Base-by-base conservation (phyloP, 441 rosid species). In the Croton setiger region DNA sequence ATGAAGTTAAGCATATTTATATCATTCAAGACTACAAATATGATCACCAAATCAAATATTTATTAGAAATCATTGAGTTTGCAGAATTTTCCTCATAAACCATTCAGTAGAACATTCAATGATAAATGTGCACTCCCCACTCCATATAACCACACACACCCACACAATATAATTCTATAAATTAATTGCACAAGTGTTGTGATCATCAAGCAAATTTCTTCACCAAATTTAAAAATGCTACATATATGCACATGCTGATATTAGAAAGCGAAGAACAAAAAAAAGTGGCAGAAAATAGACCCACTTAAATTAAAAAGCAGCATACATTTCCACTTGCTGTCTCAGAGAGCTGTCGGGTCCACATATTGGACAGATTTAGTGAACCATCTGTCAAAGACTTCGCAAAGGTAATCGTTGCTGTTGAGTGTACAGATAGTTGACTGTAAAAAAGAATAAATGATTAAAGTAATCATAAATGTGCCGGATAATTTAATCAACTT, bases 331-430 rank as follows among this genome's bases (percentile, higher is more conserved):
- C 99, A 70, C 78, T 85, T 41, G 96, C 68, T 69, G 92, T 86
- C 64, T 88, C 93, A 37, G 97, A 92, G 69, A 95, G 93, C 78
- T 85, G 89, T n/a, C 96, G 96, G 37, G 95, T 90, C 97, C 98
- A 92, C 0, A 81, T 74, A 80, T 95, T 95, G 69, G 97, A 84
- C 68, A 95, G 96, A 84, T 90, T 95, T 67, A 90, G 81, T 18
- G 98, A 92, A 37, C 96, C 94, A 82, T 95, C 93, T 67, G 66
- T 80, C 76, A 90, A 78, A 74, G 99, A 92, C 86, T 89, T 88
- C 9, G 91, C 81, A 61, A 92, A 74, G 69, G 86, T 74, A 78
- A 88, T 81, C 60, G 91, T 87, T 12, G 98, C 87, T 47, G 98
- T 86, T 62, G 97, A 92, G 78, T 95, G 97, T 71, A 71, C 75